Evolutionary conservation across 306 rosid genomes (phyloP).

Genomic region (Quercus bicolor): DNA sequence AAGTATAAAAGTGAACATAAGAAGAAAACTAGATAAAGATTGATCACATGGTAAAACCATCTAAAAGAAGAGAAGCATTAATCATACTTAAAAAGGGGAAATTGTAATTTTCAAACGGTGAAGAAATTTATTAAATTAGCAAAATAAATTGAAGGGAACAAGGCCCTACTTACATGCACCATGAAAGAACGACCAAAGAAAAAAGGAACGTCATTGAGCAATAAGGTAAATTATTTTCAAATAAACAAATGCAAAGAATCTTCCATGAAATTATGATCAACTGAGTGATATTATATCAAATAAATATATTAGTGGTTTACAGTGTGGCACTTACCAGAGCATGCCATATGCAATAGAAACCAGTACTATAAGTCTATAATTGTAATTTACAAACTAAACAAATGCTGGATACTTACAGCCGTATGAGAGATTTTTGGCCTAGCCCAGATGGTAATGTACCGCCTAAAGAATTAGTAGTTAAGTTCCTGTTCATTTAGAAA

Average conservation of each 20-base stretch:
- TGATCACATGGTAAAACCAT: neutral
- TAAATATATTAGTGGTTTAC: neutral
- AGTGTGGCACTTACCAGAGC: slow-evolving; percentile 3
- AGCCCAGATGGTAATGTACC: slow-evolving; percentile 71
- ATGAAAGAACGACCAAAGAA: neutral
- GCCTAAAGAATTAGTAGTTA: slow-evolving; percentile 70
- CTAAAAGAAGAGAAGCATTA: neutral
- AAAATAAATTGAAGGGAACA: neutral
- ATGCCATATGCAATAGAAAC: slow-evolving; percentile 1
- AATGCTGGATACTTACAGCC: slow-evolving; percentile 59
- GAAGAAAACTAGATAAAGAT: neutral
- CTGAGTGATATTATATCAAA: slow-evolving; percentile 2
- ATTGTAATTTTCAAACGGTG: neutral
- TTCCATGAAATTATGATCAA: neutral
- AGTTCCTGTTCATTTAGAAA: slow-evolving; percentile 51
- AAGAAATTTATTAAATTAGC: neutral
- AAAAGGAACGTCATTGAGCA: neutral
- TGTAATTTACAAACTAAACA: slow-evolving; percentile 5
- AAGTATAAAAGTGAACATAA: neutral
- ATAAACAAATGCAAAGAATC: neutral
- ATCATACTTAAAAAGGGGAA: neutral
- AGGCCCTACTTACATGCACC: neutral
- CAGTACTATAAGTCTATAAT: neutral
- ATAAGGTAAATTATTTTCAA: neutral
- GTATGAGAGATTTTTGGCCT: slow-evolving; percentile 57